A percentile compares a stretch with the other conserved stretches of the same genome.
Conservation (phyloP, 106 monocot genomes). For the Hemerocallis citrina region DNA sequence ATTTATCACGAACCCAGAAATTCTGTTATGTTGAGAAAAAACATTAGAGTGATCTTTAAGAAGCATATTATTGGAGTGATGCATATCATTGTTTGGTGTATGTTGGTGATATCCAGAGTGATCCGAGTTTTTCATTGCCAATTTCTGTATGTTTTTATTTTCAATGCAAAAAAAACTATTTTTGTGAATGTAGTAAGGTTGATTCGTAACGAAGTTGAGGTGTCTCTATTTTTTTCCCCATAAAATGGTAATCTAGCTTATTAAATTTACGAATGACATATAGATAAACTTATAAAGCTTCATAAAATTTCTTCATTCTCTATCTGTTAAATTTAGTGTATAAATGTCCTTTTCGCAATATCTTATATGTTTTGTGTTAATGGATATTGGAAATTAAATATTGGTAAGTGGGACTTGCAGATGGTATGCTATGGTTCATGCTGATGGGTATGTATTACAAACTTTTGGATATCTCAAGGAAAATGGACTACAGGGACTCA, state of each 20-base stretch:
- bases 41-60: too few relatives aligned
- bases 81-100: too few relatives aligned
- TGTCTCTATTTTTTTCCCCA: neutral
- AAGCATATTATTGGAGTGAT: too few relatives aligned
- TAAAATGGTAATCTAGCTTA: neutral
- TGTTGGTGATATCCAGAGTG: too few relatives aligned
- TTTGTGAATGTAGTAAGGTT: too few relatives aligned
- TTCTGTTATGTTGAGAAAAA: too few relatives aligned
- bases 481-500: conserved; percentile 67
- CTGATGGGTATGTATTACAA: conserved; percentile 75
- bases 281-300: neutral
- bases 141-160: too few relatives aligned
- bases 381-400: neutral
- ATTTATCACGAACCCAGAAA: too few relatives aligned
- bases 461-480: conserved; percentile 57
- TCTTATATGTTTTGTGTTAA: neutral
- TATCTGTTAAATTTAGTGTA: too few relatives aligned
- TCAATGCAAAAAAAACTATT: too few relatives aligned
- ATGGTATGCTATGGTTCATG: conserved; percentile 99
- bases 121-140: too few relatives aligned
- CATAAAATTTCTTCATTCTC: neutral
- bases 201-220: neutral
- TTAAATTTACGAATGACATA: neutral
- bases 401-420: conserved; percentile 23
- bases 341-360: neutral